Percentiles rank a stretch among this genome's conserved stretches.
Evolutionary conservation across 805 yeast genomes (phyloP).

Genomic region (Wickerhamiella siamensis): DNA sequence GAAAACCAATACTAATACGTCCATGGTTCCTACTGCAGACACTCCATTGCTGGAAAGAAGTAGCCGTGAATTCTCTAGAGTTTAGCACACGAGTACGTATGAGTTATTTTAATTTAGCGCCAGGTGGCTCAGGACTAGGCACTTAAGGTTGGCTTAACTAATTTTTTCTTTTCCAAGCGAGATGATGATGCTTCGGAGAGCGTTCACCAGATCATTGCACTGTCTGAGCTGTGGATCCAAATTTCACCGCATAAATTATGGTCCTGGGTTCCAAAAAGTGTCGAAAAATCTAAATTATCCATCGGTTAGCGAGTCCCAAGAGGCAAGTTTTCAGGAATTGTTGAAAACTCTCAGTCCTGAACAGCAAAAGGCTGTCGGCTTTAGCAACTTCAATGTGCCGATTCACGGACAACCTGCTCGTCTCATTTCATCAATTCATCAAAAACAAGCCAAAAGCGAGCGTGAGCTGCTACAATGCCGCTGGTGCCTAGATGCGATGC

Average conservation of each 20-base stretch:
- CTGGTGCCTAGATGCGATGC: slow-evolving; percentile 4
- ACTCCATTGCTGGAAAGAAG: slow-evolving; percentile 16
- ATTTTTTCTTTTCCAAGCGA: neutral
- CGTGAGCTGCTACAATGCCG: slow-evolving; percentile 2
- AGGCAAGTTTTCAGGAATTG: neutral
- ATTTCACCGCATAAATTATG: slow-evolving; percentile 2
- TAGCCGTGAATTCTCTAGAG: neutral
- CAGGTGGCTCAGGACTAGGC: neutral
- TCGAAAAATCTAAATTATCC: neutral
- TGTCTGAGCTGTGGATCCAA: slow-evolving; percentile 13
- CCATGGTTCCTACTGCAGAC: slow-evolving; percentile 16
- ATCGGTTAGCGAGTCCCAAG: neutral
- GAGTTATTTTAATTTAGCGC: neutral
- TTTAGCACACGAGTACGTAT: no score
- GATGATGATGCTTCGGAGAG: no score
- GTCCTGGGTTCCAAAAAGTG: slow-evolving; percentile 3
- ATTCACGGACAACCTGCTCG: neutral
- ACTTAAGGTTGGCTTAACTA: neutral
- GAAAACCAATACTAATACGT: slow-evolving; percentile 13
- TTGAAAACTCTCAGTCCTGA: slow-evolving; percentile 7
- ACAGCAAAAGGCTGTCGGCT: slow-evolving; percentile 11
- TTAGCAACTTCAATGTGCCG: neutral
- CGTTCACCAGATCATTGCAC: slow-evolving; percentile 6
- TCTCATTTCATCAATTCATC: neutral
- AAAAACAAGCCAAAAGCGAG: neutral